Base-by-base conservation (phyloP, 106 monocot species). In the Xerophyta viscosa region DNA sequence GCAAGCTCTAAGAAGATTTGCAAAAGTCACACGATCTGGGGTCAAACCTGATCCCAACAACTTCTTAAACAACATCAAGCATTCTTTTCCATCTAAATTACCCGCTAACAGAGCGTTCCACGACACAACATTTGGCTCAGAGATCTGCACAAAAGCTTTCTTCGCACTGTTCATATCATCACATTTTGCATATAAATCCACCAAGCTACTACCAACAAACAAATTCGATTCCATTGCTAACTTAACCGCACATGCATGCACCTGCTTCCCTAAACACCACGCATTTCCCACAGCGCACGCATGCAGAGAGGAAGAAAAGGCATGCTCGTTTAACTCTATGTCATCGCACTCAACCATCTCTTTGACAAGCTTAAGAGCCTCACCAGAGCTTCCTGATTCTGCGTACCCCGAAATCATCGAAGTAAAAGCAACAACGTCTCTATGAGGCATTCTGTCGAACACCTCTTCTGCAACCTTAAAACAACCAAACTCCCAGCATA, bases 71-170 rank as follows among this genome's bases (percentile, higher is more conserved):
- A 83, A 48, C 27, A 11, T 19, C 24, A 83, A 20, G 20, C 20
- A 43, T 46, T 78, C 74, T 14, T 47, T 37, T 37, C 54, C 50
- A 17, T 23, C 27, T 8, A 69, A 56, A 41, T 56, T 27, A n/a
- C 73, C 83, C 29, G 70, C 52, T 27, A 83, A 44, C 20, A 77
- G 24, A 54, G 73, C 73, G 63, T 83, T 83, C 74, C 73, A 83
- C 8, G 83, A 65, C 17, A 67, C 65, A 15, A 74, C 65, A 55
- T 31, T 71, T 8, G 78, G 78, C 27, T 41, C 55, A 20, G 25
- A 52, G 25, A 74, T 71, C 18, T 50, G 62, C 19, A 14, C 13
- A 58, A 78, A 70, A 4, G 70, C 78, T 31, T 20, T 66, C 29
- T 20, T 61, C 4, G 74, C 78, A 42, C 42, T 29, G 48, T 62